Evolutionary conservation across 2,329 filamentous ascomycete genomes (phyloP), one percentile per base, ranked within the genome.

Genomic region (Paecilomyces sp.): DNA sequence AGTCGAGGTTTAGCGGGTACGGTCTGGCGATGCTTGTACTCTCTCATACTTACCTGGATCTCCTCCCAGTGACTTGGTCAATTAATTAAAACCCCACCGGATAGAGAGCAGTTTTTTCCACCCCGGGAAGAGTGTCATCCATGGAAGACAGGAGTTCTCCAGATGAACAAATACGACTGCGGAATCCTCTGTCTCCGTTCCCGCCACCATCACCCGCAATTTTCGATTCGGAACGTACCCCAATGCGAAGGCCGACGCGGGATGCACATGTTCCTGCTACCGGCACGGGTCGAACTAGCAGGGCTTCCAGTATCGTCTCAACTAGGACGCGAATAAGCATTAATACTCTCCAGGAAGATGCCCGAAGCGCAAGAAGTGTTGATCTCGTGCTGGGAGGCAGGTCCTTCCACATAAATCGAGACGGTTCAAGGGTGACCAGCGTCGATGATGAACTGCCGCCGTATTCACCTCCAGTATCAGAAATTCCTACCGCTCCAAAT

Each of bases 321-420:
- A 71, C 69, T 24, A 63, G 64, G 47, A 71, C 69, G 12, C 67
- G 62, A 34, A 62, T 67, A 33, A 69, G 67, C n/a, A 71, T 67
- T 30, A 64, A 57, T 18, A 70, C 69, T n/a, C 41, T 69, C 15
- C 63, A 66, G 30, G 65, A 67, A 6, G 65, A 67, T 57, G 55
- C 58, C 8, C 61, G 60, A 47, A 66, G 63, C 58, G 64, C 65
- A 6, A 62, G 66, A 47, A 71, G 69, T 57, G 66, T 72, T 52
- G 69, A 72, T 59, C 60, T 72, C 34, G 60, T 67, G 36, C 57
- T 70, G 31, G 70, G 66, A 13, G 66, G 65, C 7, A 67, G 66
- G 57, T 58, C 65, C 36, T 72, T 71, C 57, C 61, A 69, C 22
- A 72, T 72, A 60, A 70, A 66, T 60, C 67, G 70, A 54, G 69